phyloP scores from a whole-genome alignment of 352 stramenopile species.

The Globisporangium nunn region DNA sequence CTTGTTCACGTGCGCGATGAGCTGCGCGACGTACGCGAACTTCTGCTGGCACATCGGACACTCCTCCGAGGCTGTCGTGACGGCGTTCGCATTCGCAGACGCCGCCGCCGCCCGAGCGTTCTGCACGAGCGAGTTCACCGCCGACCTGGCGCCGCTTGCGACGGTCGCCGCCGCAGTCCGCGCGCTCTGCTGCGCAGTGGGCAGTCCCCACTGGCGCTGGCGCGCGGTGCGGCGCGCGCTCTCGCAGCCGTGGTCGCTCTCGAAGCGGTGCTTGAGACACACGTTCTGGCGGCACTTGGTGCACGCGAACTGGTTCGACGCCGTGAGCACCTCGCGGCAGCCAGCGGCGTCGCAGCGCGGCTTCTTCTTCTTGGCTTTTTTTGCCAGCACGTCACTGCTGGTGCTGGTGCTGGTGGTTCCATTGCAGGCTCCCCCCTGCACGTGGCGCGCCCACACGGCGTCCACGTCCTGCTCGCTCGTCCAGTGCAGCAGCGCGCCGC shows the following conservation, averaged over 20 bases:
- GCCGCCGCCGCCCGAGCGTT: slow-evolving; percentile 12
- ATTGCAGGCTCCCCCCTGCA: slow-evolving; percentile 46
- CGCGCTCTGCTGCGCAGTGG: slow-evolving; percentile 17
- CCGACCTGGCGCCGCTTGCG: slow-evolving; percentile 32
- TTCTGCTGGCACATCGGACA: slow-evolving; percentile 72
- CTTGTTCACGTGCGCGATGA: slow-evolving; percentile 72
- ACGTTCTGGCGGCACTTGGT: slow-evolving; percentile 59
- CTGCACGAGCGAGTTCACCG: slow-evolving; percentile 35
- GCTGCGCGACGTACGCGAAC: slow-evolving; percentile 62
- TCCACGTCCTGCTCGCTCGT: slow-evolving; percentile 74
- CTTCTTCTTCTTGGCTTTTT: slow-evolving; percentile 63
- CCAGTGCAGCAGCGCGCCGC: slow-evolving; percentile 55
- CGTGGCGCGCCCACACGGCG: slow-evolving; percentile 62
- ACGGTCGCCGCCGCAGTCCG: slow-evolving; percentile 23
- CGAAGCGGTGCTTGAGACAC: slow-evolving; percentile 74
- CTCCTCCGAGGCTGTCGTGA: slow-evolving; percentile 40
- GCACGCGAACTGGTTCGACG: slow-evolving; percentile 72
- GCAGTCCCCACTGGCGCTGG: slow-evolving; percentile 32
- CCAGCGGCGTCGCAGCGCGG: slow-evolving; percentile 46
- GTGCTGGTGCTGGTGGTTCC: not conserved
- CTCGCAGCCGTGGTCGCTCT: slow-evolving; percentile 62
- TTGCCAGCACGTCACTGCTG: not conserved
- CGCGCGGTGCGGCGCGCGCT: slow-evolving; percentile 26
- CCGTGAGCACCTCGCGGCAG: slow-evolving; percentile 55
- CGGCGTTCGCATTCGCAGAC: slow-evolving; percentile 7